Evolutionary conservation across 345 rosid genomes (phyloP), one percentile per base, ranked within the genome.

Genomic region (Bruguiera sexangula): DNA sequence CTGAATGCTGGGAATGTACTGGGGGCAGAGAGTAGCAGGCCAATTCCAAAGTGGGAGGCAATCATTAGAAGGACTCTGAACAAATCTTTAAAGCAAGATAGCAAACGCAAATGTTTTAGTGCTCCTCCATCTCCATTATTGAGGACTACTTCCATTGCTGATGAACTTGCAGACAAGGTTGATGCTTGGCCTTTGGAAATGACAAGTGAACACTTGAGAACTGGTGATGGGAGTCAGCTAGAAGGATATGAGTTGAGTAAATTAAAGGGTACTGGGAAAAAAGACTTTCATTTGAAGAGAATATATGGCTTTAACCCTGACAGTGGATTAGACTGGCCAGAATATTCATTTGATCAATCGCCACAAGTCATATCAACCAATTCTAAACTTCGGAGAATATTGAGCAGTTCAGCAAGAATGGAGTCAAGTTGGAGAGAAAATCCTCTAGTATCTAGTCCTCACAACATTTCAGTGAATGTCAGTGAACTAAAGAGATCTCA

Each of bases 41-140:
- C 98, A 11, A 96, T 96, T 72, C 87, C 83, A 0, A 89, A 79
- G 78, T 96, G 99, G 99, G 99, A 96, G 79, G 87, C 90, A 36
- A 80, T 89, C 78, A 90, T 96, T 66, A 85, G 98, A 56, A 88
- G 80, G 84, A 89, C 96, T 22, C 75, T 96, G 46, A 96, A 96
- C 87, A 89, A 85, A 76, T 85, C 85, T 69, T 68, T 20, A 18
- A 69, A 77, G 73, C 79, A 84, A 50, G 89, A 84, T 74, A 86
- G 75, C 75, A 83, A 77, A 79, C 86, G 78, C 73, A 82, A 89
- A 83, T 78, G 84, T 89, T 79, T 69, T 43, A 96, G 98, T 56
- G 98, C 95, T 29, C 99, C 99, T 1, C 89, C 98, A 60, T 92
- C 99, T 74, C 96, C 98, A 8, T 83, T 81, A n/a, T 59, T 87